A percentile compares a stretch with the other conserved stretches of the same genome.
These are phyloP conservation scores for Diutina pseudorugosa DNA, from an alignment of 1,139 yeast genomes.

Conservation along the genomic window DNA sequence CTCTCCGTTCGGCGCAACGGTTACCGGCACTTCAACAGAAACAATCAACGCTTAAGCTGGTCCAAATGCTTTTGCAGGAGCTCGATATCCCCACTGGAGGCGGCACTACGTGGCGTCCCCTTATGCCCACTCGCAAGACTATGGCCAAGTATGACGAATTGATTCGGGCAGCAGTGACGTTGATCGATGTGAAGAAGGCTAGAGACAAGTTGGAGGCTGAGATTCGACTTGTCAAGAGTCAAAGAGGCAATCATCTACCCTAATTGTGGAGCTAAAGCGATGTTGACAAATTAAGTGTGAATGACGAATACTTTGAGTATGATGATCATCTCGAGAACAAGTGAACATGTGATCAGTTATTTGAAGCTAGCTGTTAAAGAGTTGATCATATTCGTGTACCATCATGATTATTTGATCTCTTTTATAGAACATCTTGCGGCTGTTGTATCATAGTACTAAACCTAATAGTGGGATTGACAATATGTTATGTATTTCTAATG, in stretches of 20 bases:
- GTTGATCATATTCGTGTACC: too few species aligned
- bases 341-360: too few species aligned
- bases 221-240: slow-evolving; percentile 44
- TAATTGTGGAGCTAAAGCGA: neutral
- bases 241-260: slow-evolving; percentile 12
- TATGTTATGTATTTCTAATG: too few species aligned
- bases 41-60: slow-evolving; percentile 62
- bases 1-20: slow-evolving; percentile 45
- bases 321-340: too few species aligned
- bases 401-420: too few species aligned
- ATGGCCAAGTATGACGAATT: slow-evolving; percentile 71
- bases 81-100: slow-evolving; percentile 58
- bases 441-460: too few species aligned
- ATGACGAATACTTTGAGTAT: too few species aligned
- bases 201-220: slow-evolving; percentile 83
- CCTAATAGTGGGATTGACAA: too few species aligned
- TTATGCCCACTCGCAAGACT: slow-evolving; percentile 78
- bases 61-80: slow-evolving; percentile 63
- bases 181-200: slow-evolving; percentile 78
- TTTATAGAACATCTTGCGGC: too few species aligned
- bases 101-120: slow-evolving; percentile 51
- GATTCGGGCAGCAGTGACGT: slow-evolving; percentile 55
- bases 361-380: too few species aligned
- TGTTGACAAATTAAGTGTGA: neutral
- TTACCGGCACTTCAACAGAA: slow-evolving; percentile 36